Conservation (phyloP, 2,329 filamentous ascomycete species). For the Pyrenophora tritici-repentis region DNA sequence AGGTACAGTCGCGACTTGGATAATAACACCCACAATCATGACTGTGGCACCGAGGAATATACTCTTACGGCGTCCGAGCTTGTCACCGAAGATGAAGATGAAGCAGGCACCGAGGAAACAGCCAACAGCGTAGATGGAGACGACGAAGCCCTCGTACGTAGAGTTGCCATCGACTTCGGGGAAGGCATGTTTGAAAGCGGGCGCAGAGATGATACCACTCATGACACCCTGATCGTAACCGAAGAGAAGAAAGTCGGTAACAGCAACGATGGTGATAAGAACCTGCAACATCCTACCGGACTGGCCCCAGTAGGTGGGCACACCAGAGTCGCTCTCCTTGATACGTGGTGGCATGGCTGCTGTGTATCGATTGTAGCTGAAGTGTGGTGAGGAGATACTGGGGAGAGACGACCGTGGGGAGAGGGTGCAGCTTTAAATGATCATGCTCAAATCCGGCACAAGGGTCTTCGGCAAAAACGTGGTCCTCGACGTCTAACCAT, state of each 20-base stretch:
- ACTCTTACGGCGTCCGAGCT: slow-evolving; percentile 49
- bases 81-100: slow-evolving; percentile 47
- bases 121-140: slow-evolving; percentile 59
- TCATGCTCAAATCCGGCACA: slow-evolving; percentile 20
- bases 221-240: slow-evolving; percentile 55
- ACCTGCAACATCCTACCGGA: slow-evolving; percentile 38
- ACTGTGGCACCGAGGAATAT: slow-evolving; percentile 50
- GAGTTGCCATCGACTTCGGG: slow-evolving; percentile 46
- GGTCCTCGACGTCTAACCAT: slow-evolving; percentile 14
- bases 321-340: slow-evolving; percentile 29
- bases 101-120: slow-evolving; percentile 50
- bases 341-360: slow-evolving; percentile 32
- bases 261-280: slow-evolving; percentile 50
- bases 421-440: slow-evolving; percentile 32
- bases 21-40: slow-evolving; percentile 50
- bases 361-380: slow-evolving; percentile 23
- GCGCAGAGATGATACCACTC: slow-evolving; percentile 49
- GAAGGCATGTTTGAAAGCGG: slow-evolving; percentile 43
- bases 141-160: slow-evolving; percentile 52
- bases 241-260: slow-evolving; percentile 55
- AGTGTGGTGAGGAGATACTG: slow-evolving; percentile 30
- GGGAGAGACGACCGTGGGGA: slow-evolving; percentile 25
- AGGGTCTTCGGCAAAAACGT: slow-evolving; percentile 22
- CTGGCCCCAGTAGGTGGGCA: slow-evolving; percentile 39
- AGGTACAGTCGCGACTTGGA: slow-evolving; percentile 44